phyloP scores from a whole-genome alignment of 768 basidiomycete species.

The Mycena metata region DNA sequence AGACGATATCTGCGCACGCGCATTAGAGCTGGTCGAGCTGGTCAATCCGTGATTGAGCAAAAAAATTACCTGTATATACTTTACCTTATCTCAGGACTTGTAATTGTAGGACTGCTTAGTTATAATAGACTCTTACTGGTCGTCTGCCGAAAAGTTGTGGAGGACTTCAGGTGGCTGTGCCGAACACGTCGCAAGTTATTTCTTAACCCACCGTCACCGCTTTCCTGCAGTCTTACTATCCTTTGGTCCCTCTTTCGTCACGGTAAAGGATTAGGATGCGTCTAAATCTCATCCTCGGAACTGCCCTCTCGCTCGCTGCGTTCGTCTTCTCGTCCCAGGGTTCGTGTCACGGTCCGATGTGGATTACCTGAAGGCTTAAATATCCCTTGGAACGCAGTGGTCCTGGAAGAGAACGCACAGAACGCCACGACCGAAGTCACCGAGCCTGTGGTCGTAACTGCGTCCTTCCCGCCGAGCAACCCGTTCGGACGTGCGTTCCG shows the following conservation, averaged over 20 bases:
- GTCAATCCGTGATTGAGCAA: constrained; percentile 54
- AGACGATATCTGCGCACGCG: constrained; percentile 77
- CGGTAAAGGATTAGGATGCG: constrained; percentile 37
- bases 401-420: constrained; percentile 28
- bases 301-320: constrained; percentile 33
- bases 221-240: constrained; percentile 4
- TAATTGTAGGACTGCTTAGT: constrained; percentile 14
- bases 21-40: constrained; percentile 88
- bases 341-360: constrained; percentile 14
- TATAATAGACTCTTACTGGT: no score
- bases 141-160: no score
- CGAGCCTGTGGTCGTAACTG: constrained; percentile 33
- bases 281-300: constrained; percentile 33
- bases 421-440: constrained; percentile 14
- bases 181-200: constrained; percentile 22
- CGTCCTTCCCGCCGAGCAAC: constrained; percentile 33
- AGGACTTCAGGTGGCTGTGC: not conserved
- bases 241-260: constrained; percentile 24
- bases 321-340: constrained; percentile 38
- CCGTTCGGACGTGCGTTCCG: constrained; percentile 34
- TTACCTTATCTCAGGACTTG: not conserved
- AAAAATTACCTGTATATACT: constrained; percentile 10
- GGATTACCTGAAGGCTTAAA: not conserved
- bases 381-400: constrained; percentile 23
- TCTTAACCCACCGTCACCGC: not conserved